A percentile compares a stretch with the other conserved stretches of the same genome.
These are phyloP conservation scores for Tetrahymena borealis DNA, from an alignment of 73 alveolate genomes.

Conservation along the genomic window DNA sequence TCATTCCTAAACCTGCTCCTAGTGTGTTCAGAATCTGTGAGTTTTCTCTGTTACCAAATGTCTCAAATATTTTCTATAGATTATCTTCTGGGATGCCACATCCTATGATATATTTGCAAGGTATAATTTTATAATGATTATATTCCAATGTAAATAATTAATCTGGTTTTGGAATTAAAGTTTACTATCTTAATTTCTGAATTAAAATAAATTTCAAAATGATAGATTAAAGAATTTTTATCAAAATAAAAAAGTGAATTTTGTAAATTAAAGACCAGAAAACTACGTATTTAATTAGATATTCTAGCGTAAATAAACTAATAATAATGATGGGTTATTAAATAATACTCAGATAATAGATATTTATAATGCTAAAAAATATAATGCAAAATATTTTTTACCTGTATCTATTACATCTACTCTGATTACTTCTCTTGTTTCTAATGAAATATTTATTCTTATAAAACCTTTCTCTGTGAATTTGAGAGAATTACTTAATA, in stretches of 20 bases:
- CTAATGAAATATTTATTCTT: background rate
- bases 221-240: too few species aligned
- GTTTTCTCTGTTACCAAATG: constrained; percentile 24
- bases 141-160: too few species aligned
- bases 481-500: constrained; percentile 36
- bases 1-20: constrained; percentile 49
- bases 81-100: constrained; percentile 27
- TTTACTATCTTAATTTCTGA: too few species aligned
- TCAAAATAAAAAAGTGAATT: too few species aligned
- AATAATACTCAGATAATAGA: background rate
- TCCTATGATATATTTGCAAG: too few species aligned
- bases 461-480: constrained; percentile 25
- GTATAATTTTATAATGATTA: too few species aligned
- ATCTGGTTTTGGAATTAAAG: too few species aligned
- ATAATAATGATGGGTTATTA: constrained; percentile 21
- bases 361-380: background rate
- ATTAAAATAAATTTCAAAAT: too few species aligned
- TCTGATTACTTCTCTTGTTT: background rate
- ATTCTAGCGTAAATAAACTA: too few species aligned
- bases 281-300: too few species aligned
- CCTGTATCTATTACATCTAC: constrained; percentile 36
- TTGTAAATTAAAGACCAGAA: too few species aligned
- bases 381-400: background rate
- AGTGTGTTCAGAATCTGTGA: background rate
- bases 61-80: background rate